Percentiles rank a stretch among this genome's conserved stretches.
Conservation (phyloP, 1,284 basidiomycete genomes). For the Apiotrichum laibachii region DNA sequence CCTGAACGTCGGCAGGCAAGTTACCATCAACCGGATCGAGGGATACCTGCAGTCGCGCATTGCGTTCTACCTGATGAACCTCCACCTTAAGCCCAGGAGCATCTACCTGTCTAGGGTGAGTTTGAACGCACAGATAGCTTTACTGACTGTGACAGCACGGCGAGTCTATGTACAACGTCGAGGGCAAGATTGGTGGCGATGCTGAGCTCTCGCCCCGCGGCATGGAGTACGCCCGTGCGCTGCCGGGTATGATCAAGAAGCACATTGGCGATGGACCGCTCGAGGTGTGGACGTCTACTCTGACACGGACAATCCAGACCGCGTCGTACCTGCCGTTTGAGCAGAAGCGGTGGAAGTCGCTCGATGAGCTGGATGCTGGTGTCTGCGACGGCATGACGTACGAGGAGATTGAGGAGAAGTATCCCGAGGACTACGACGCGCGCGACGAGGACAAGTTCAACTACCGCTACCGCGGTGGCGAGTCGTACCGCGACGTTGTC, state of each 20-base stretch:
- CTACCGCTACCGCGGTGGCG: slow-evolving; percentile 92
- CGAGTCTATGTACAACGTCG: slow-evolving; percentile 94
- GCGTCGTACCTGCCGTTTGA: slow-evolving; percentile 76
- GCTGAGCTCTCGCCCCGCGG: slow-evolving; percentile 81
- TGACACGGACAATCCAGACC: slow-evolving; percentile 90
- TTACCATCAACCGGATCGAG: slow-evolving; percentile 76
- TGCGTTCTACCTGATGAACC: slow-evolving; percentile 97
- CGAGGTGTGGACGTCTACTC: slow-evolving; percentile 91
- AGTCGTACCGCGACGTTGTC: slow-evolving; percentile 95
- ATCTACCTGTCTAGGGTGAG: slow-evolving; percentile 92
- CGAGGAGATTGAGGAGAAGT: slow-evolving; percentile 94
- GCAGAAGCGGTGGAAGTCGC: slow-evolving; percentile 96
- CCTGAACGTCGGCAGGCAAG: slow-evolving; percentile 81
- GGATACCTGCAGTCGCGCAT: slow-evolving; percentile 95
- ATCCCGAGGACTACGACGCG: slow-evolving; percentile 98
- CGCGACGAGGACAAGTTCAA: slow-evolving; percentile 99
- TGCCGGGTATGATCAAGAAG: slow-evolving; percentile 83
- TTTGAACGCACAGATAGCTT: slow-evolving; percentile 9
- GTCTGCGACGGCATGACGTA: slow-evolving; percentile 99
- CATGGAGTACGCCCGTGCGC: slow-evolving; percentile 75
- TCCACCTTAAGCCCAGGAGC: slow-evolving; percentile 92
- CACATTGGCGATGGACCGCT: slow-evolving; percentile 80
- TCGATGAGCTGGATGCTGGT: slow-evolving; percentile 97
- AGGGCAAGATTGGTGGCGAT: slow-evolving; percentile 97
- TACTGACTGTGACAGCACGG: slow-evolving; percentile 67